A percentile compares a stretch with the other conserved stretches of the same genome.
Conservation (phyloP, 148 eudicot species). For the Cornus kousa region DNA sequence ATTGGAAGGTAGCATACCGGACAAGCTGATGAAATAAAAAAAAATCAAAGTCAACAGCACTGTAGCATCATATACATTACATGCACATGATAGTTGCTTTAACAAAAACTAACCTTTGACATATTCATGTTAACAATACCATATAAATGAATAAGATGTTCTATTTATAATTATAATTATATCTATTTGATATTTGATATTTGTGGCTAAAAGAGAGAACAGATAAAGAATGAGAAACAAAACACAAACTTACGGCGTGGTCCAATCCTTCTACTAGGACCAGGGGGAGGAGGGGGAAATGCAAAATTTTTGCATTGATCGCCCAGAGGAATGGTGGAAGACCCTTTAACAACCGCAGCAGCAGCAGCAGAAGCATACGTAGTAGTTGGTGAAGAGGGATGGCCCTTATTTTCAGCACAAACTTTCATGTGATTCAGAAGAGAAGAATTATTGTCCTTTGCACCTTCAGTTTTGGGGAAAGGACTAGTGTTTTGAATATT, state of each 20-base stretch:
- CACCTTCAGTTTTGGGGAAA: constrained; percentile 10
- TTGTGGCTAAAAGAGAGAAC: background rate
- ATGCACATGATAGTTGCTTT: background rate
- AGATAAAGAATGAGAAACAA: constrained; percentile 4
- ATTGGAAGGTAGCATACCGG: constrained; percentile 88
- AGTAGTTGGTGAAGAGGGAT: constrained; percentile 5
- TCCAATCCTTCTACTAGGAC: constrained; percentile 56
- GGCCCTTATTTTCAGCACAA: constrained; percentile 22
- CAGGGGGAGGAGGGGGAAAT: constrained; percentile 78
- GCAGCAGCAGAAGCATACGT: constrained; percentile 16
- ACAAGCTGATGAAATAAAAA: constrained; percentile 56
- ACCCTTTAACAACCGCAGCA: constrained; percentile 8
- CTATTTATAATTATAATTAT: background rate
- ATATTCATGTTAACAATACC: background rate
- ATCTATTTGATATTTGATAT: background rate
- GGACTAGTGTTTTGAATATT: constrained; percentile 16
- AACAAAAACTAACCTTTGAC: background rate
- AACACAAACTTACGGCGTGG: constrained; percentile 76
- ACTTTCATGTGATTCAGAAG: constrained; percentile 16
- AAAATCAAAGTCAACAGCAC: constrained; percentile 16
- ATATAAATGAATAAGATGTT: background rate
- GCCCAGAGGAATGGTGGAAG: constrained; percentile 11
- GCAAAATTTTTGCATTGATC: constrained; percentile 57
- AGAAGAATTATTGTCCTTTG: background rate
- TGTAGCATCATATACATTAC: background rate